Base-by-base conservation (phyloP, 768 basidiomycete species). In the Tricholoma furcatifolium region DNA sequence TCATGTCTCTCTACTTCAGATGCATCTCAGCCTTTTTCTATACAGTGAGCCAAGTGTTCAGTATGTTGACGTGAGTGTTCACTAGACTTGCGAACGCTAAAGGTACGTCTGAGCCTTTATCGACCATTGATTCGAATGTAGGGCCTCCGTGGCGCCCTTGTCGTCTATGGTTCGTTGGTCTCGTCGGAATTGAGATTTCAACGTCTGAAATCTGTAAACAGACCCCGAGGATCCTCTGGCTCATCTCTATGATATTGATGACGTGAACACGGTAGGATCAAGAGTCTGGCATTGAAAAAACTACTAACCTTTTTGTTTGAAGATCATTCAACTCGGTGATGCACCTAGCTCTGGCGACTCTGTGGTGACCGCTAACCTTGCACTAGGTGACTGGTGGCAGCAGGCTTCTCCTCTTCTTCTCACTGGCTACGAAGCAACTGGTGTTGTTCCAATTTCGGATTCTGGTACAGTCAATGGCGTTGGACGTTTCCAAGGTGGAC, bases 401-500 rank as follows among this genome's bases (percentile, higher is more conserved):
- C 58, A 50, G 45, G 47, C 64, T 18, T 62, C 45, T 8, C 10
- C 47, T n/a, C 35, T 46, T 30, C 47, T 72, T 55, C 67, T 74
- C 56, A 56, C 64, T 53, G 50, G 38, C 2, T 56, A 65, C 52
- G 45, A 62, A 53, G 54, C 53, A 15, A 57, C 62, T 35, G 66
- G 63, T 34, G 64, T 65, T 50, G 62, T 67, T 31, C 67, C 67
- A n/a, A 59, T 66, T 12, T 65, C 35, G 20, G 61, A 76, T 52
- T 70, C 76, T n/a, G 70, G 69, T 2, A 60, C 78, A 27, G 72
- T 80, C 48, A 81, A 80, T 44, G 76, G 74, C 2, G 54, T 54
- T 12, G 77, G 76, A 17, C 73, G 80, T 23, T 70, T 56, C 53
- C 57, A 64, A 34, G 64, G 65, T 5, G 78, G 78, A 15, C 74